Conservation (phyloP, 2,329 filamentous ascomycete genomes). For the Trichoderma koningiopsis region DNA sequence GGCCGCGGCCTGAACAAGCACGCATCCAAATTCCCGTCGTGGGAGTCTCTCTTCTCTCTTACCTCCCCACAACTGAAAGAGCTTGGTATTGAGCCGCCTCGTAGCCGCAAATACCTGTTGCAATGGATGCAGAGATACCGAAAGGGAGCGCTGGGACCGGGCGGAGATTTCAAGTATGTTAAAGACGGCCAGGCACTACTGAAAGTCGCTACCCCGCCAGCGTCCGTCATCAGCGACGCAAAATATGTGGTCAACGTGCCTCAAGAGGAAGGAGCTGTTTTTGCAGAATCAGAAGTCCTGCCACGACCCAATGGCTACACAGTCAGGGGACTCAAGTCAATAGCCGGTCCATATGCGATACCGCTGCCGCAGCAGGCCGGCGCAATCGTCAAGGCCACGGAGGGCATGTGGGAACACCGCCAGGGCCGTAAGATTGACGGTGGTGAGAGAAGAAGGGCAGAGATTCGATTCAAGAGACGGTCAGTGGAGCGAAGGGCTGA, state of each 20-base stretch:
- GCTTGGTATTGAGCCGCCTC: constrained; percentile 82
- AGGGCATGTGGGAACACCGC: constrained; percentile 91
- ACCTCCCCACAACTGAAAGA: constrained; percentile 76
- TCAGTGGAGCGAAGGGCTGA: constrained; percentile 76
- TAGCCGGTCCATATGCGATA: constrained; percentile 74
- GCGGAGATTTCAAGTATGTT: constrained; percentile 79
- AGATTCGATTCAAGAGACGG: constrained; percentile 84
- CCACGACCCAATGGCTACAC: constrained; percentile 54
- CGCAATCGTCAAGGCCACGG: constrained; percentile 69
- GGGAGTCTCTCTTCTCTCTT: constrained; percentile 86
- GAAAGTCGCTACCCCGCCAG: constrained; percentile 48
- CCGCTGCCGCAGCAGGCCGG: constrained; percentile 66
- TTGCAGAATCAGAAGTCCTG: constrained; percentile 28
- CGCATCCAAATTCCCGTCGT: constrained; percentile 82
- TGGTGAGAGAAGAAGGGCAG: constrained; percentile 84
- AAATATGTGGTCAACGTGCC: constrained; percentile 61
- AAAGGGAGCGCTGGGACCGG: constrained; percentile 74
- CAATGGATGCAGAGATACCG: constrained; percentile 86
- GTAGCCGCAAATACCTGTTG: constrained; percentile 79
- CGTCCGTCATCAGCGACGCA: constrained; percentile 45
- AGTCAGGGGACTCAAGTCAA: constrained; percentile 67
- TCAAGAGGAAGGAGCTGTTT: constrained; percentile 44
- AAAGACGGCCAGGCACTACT: constrained; percentile 56
- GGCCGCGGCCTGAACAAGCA: constrained; percentile 83
- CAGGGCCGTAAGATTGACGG: constrained; percentile 92